These are phyloP conservation scores for Juglanconis sp. DNA, from an alignment of 2,329 filamentous ascomycete genomes.

Conservation along the genomic window DNA sequence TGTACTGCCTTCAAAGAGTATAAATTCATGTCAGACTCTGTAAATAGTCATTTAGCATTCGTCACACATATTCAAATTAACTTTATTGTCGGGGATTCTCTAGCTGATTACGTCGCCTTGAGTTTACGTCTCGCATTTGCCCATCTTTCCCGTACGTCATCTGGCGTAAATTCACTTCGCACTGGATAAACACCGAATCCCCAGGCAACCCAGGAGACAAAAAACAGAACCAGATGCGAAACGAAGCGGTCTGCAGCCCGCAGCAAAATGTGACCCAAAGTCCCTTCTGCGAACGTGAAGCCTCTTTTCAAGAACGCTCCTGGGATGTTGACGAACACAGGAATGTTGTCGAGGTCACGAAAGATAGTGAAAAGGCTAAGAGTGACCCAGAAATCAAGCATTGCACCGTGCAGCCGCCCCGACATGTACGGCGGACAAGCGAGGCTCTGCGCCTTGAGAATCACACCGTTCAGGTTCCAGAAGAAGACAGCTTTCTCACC, in stretches of 20 bases:
- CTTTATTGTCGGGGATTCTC: background rate
- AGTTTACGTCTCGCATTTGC: background rate
- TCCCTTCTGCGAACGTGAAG: conserved; percentile 21
- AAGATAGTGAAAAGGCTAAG: conserved; percentile 30
- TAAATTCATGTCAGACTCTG: background rate
- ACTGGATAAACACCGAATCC: conserved; percentile 14
- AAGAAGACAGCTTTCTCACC: conserved; percentile 46
- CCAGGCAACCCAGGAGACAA: conserved; percentile 3
- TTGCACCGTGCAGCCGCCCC: conserved; percentile 11
- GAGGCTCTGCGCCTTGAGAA: conserved; percentile 26
- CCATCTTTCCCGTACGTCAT: background rate
- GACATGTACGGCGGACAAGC: conserved; percentile 17
- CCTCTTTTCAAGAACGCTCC: conserved; percentile 23
- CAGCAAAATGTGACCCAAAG: conserved; percentile 6
- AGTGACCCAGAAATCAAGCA: conserved; percentile 27
- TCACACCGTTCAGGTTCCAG: conserved; percentile 44
- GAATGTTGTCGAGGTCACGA: conserved; percentile 27
- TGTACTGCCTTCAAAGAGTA: background rate
- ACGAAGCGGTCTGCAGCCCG: conserved; percentile 1
- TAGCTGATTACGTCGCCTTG: background rate
- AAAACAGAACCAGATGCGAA: conserved; percentile 7
- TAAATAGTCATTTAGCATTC: background rate
- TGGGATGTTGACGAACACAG: conserved; percentile 26
- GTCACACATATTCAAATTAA: background rate
- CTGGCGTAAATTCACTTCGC: conserved; percentile 14